A percentile compares a stretch with the other conserved stretches of the same genome.
Conservation (phyloP, 805 yeast species). For the Saccharomycopsis oosterbeekiorum region DNA sequence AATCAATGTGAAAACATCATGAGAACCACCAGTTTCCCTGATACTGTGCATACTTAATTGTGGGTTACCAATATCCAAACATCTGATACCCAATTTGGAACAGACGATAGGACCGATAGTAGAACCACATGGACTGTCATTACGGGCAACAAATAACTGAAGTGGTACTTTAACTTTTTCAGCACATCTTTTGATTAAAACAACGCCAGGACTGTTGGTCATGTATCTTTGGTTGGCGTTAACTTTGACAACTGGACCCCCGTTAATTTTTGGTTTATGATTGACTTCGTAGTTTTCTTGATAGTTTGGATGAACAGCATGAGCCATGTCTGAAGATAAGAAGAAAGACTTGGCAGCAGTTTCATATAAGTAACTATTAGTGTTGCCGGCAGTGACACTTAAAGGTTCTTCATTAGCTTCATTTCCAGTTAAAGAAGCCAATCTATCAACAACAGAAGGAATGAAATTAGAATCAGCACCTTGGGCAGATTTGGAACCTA, state of each 20-base stretch:
- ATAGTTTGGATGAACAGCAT: constrained; percentile 94
- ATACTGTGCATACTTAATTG: constrained; percentile 90
- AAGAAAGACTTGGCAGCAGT: constrained; percentile 72
- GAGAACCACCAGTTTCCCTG: constrained; percentile 81
- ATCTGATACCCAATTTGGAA: constrained; percentile 76
- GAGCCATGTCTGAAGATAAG: constrained; percentile 92
- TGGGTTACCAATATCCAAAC: constrained; percentile 86
- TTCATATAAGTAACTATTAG: constrained; percentile 35
- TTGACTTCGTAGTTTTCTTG: constrained; percentile 60
- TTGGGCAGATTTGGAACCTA: constrained; percentile 89
- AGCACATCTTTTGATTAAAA: constrained; percentile 65
- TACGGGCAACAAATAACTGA: constrained; percentile 87
- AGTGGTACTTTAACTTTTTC: constrained; percentile 62
- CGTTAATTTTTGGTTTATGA: constrained; percentile 74
- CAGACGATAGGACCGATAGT: constrained; percentile 94
- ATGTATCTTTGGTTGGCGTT: constrained; percentile 95
- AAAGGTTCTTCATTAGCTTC: constrained; percentile 25
- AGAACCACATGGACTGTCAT: constrained; percentile 91
- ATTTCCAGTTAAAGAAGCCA: constrained; percentile 40
- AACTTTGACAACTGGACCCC: constrained; percentile 87
- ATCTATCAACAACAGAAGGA: constrained; percentile 65
- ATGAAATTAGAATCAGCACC: constrained; percentile 93
- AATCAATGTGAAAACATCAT: constrained; percentile 57
- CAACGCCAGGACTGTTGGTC: constrained; percentile 86
- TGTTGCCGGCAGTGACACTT: neutral